A percentile compares a stretch with the other conserved stretches of the same genome.
Conservation (phyloP, 306 rosid species). For the Ceratonia siliqua region DNA sequence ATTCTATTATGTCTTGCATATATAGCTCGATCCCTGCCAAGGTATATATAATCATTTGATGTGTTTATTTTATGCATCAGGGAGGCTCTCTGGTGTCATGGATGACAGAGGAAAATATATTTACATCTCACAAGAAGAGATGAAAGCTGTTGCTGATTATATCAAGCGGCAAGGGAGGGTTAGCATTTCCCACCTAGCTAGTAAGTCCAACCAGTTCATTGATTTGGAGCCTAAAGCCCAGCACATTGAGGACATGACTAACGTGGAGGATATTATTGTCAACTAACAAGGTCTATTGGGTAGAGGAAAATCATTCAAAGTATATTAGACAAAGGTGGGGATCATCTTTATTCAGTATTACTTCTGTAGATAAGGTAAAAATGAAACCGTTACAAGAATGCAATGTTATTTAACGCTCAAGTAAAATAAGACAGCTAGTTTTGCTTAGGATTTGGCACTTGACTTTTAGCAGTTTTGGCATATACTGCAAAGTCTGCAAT, state of each 20-base stretch:
- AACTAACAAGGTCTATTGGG: conserved; percentile 38
- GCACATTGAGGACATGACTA: conserved; percentile 56
- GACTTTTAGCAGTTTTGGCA: conserved; percentile 30
- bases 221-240: conserved; percentile 88
- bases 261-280: conserved; percentile 62
- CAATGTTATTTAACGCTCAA: neutral
- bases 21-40: neutral
- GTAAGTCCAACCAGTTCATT: conserved; percentile 97
- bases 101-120: conserved; percentile 96
- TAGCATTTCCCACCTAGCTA: conserved; percentile 91
- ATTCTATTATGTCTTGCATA: neutral
- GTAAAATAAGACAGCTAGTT: neutral
- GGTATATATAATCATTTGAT: neutral
- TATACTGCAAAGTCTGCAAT: too few species aligned
- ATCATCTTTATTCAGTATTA: neutral
- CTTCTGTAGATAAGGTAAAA: neutral
- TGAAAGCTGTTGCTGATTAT: conserved; percentile 95
- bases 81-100: conserved; percentile 95
- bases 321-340: conserved; percentile 4
- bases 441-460: conserved; percentile 23
- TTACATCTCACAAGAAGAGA: conserved; percentile 89
- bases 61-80: conserved; percentile 43
- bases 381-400: neutral
- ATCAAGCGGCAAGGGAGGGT: conserved; percentile 88
- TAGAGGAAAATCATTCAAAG: conserved; percentile 28